Percentiles rank a stretch among this genome's conserved stretches.
Conservation (phyloP, 1,284 basidiomycete species). For the Fomes fomentarius region DNA sequence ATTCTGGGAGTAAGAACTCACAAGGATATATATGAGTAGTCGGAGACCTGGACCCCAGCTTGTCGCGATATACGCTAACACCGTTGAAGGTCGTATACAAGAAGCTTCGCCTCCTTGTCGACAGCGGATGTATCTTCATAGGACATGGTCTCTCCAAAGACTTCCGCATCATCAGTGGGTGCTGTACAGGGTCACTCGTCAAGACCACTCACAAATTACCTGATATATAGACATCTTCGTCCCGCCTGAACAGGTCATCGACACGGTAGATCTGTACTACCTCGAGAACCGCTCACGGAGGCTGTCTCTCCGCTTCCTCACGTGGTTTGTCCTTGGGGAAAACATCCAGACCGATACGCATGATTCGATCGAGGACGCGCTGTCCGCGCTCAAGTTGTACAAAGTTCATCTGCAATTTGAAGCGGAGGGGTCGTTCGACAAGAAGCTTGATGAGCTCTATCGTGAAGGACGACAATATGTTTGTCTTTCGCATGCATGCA, state of each 20-base stretch:
- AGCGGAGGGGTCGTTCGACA: constrained; percentile 79
- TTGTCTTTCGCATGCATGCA: too few species aligned
- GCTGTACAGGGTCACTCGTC: background rate
- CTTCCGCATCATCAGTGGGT: constrained; percentile 96
- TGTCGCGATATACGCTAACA: constrained; percentile 88
- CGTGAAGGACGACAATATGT: constrained; percentile 74
- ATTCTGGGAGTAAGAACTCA: background rate
- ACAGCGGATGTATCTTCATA: constrained; percentile 95
- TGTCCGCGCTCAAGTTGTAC: constrained; percentile 87
- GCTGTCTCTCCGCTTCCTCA: constrained; percentile 91
- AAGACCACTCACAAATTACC: background rate
- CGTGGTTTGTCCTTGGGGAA: constrained; percentile 90
- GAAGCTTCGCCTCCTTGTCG: constrained; percentile 93
- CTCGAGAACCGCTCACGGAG: constrained; percentile 82
- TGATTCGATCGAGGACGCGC: constrained; percentile 96
- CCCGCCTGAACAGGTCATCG: constrained; percentile 93
- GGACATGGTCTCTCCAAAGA: constrained; percentile 99
- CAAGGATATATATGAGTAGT: constrained; percentile 46
- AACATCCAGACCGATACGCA: constrained; percentile 94
- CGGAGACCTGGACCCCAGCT: constrained; percentile 88
- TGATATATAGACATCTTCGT: constrained; percentile 85
- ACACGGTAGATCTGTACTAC: constrained; percentile 96
- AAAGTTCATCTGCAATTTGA: constrained; percentile 84
- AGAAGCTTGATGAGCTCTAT: constrained; percentile 86
- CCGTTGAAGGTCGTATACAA: constrained; percentile 97